Evolutionary conservation across 495 filamentous ascomycete species (phyloP), one percentile per base, ranked within the genome.

Genomic region (Aspergillus egyptiacus): DNA sequence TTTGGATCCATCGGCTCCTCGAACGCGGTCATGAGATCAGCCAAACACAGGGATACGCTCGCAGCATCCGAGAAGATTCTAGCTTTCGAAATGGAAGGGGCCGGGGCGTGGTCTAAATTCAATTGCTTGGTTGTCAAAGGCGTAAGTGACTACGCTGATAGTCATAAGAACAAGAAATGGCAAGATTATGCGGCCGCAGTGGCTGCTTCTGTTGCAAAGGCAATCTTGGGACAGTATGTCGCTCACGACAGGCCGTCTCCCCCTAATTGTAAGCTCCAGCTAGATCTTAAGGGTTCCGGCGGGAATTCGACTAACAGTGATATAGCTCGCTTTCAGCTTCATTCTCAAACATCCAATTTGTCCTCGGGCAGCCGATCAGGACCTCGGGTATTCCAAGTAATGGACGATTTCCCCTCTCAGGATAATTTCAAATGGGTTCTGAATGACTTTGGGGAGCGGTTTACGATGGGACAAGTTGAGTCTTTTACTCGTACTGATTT

Each of bases 151-250:
- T 70, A 73, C 44, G 60, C 67, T 13, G 68, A 72, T 41, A 64
- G 65, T 32, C 68, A 71, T 40, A 73, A 73, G 51, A 67, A 67
- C 43, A 67, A 71, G 28, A 27, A 32, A 11, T 75, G 68, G 68
- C 65, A 75, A 43, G 23, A 35, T 1, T 71, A 69, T 57, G 65
- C 68, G 5, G 65, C 69, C 0, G 62, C 61, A 0, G 55, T 53
- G 0, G 69, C 65, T 1, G 69, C 69, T n/a, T 48, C 57, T 10
- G 40, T 19, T 31, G 40, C 40, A 43, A 43, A 31, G 40, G 25
- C 8, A 19, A 17, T 43, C 1, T 11, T 43, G 24, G 25, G 27
- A 17, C 15, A 43, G 2, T 43, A 43, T 20, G 17, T 30, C 9
- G 15, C 40, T 30, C 40, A 28, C 25, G 40, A 43, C 14, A 43